phyloP scores from a whole-genome alignment of 805 yeast species.

The Grigorovia humatica region DNA sequence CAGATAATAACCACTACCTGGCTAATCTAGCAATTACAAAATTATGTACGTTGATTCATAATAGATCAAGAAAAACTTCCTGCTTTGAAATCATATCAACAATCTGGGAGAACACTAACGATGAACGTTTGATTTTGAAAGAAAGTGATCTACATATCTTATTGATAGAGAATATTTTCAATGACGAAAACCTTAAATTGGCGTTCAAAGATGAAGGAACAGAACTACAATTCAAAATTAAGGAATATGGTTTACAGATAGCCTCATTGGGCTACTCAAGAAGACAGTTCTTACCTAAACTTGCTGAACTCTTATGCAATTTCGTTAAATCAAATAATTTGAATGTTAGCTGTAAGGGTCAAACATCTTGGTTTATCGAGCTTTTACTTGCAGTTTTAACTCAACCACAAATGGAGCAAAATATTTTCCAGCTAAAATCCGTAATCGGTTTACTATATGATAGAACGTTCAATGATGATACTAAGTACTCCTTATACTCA shows the following conservation, averaged over 20 bases:
- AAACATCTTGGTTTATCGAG: not conserved
- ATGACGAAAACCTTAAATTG: conserved; percentile 31
- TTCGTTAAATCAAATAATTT: conserved; percentile 26
- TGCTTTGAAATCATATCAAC: conserved; percentile 30
- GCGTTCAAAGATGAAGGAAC: conserved; percentile 28
- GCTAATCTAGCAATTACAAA: conserved; percentile 17
- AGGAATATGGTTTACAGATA: conserved; percentile 31
- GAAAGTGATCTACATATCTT: conserved; percentile 54
- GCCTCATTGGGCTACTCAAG: conserved; percentile 46
- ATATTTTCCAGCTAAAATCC: conserved; percentile 49
- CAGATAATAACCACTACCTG: conserved; percentile 20
- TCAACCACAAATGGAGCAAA: conserved; percentile 44
- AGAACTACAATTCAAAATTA: conserved; percentile 5
- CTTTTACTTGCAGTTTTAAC: conserved; percentile 37
- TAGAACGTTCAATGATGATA: conserved; percentile 18
- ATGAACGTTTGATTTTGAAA: conserved; percentile 50
- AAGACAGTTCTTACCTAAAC: conserved; percentile 54
- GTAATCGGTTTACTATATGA: conserved; percentile 48
- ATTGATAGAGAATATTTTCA: conserved; percentile 43
- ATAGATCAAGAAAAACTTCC: conserved; percentile 1
- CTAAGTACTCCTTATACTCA: conserved; percentile 28
- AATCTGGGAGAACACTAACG: conserved; percentile 50
- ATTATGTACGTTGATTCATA: conserved; percentile 8
- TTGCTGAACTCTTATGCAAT: conserved; percentile 40
- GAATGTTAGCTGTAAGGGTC: not conserved